Evolutionary conservation across 2,329 filamentous ascomycete species (phyloP).

Genomic region (Magnaporthiopsis rhizophila): DNA sequence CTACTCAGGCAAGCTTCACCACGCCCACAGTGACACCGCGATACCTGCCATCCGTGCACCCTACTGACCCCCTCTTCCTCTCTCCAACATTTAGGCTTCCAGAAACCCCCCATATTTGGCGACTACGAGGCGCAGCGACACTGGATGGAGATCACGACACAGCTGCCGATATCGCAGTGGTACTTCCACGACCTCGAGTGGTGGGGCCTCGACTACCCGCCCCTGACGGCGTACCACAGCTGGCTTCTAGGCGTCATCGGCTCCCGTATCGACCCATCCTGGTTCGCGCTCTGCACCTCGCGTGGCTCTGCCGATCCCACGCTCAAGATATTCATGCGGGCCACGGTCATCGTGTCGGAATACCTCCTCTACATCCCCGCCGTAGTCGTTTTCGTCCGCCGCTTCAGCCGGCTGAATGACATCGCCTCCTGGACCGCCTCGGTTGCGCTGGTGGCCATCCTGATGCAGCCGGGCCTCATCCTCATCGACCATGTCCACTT

Average conservation of each 20-base stretch:
- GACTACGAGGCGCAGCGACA: slow-evolving; percentile 97
- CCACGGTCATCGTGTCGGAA: slow-evolving; percentile 82
- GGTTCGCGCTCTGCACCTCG: slow-evolving; percentile 81
- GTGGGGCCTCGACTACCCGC: slow-evolving; percentile 98
- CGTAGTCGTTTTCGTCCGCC: slow-evolving; percentile 73
- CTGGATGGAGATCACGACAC: slow-evolving; percentile 95
- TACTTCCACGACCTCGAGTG: slow-evolving; percentile 95
- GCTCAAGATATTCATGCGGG: slow-evolving; percentile 93
- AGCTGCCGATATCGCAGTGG: slow-evolving; percentile 88
- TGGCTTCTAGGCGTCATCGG: slow-evolving; percentile 90
- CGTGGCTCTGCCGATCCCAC: slow-evolving; percentile 70
- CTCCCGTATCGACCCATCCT: slow-evolving; percentile 65
- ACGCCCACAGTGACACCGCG: not conserved
- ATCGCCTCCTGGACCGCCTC: slow-evolving; percentile 76
- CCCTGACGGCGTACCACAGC: slow-evolving; percentile 95
- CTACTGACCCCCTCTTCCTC: not conserved
- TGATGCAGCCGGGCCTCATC: slow-evolving; percentile 86
- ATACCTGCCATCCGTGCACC: not conserved
- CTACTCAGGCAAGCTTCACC: slow-evolving; percentile 64
- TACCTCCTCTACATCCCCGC: slow-evolving; percentile 86
- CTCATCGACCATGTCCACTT: slow-evolving; percentile 94
- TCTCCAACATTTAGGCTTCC: slow-evolving; percentile 49
- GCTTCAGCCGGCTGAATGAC: slow-evolving; percentile 67
- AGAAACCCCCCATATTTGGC: slow-evolving; percentile 82
- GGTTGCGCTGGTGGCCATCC: slow-evolving; percentile 77